Conservation (phyloP, 768 basidiomycete species). For the Collybia sordida region DNA sequence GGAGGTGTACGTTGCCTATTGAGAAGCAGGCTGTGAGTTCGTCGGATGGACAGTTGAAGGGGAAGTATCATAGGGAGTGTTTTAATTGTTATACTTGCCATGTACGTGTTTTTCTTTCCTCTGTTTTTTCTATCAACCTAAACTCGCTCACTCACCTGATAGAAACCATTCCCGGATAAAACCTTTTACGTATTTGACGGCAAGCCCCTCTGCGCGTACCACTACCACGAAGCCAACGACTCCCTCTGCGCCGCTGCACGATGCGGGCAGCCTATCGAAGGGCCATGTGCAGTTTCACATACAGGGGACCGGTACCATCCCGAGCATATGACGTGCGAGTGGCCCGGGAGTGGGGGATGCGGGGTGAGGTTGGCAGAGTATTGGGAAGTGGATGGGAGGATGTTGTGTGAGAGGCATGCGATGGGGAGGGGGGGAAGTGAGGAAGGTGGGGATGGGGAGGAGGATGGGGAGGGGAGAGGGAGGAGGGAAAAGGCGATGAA, state of each 20-base stretch:
- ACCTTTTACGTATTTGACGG: conserved; percentile 91
- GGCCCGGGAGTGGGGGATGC: conserved; percentile 47
- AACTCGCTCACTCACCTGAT: conserved; percentile 8
- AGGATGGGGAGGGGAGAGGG: conserved; percentile 28
- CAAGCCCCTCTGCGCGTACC: conserved; percentile 87
- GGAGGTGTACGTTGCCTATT: conserved; percentile 82
- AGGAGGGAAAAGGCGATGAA: conserved; percentile 61
- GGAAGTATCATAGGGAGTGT: conserved; percentile 91
- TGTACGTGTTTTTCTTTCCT: conserved; percentile 36
- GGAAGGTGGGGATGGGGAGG: conserved; percentile 23
- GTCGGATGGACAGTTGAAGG: conserved; percentile 91
- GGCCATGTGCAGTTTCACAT: conserved; percentile 87
- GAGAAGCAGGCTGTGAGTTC: conserved; percentile 91
- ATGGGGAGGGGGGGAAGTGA: too few relatives aligned
- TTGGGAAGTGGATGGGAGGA: conserved; percentile 84
- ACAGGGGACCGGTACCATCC: conserved; percentile 83
- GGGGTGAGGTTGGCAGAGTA: conserved; percentile 72
- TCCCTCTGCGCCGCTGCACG: conserved; percentile 78
- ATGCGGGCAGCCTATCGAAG: conserved; percentile 91
- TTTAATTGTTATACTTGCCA: conserved; percentile 88
- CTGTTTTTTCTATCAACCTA: conserved; percentile 2
- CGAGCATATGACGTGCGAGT: conserved; percentile 85
- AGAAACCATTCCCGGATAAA: conserved; percentile 91
- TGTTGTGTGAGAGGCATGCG: conserved; percentile 87
- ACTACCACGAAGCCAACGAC: conserved; percentile 90